These are phyloP conservation scores for Pythium insidiosum DNA, from an alignment of 352 stramenopile genomes.

Conservation along the genomic window DNA sequence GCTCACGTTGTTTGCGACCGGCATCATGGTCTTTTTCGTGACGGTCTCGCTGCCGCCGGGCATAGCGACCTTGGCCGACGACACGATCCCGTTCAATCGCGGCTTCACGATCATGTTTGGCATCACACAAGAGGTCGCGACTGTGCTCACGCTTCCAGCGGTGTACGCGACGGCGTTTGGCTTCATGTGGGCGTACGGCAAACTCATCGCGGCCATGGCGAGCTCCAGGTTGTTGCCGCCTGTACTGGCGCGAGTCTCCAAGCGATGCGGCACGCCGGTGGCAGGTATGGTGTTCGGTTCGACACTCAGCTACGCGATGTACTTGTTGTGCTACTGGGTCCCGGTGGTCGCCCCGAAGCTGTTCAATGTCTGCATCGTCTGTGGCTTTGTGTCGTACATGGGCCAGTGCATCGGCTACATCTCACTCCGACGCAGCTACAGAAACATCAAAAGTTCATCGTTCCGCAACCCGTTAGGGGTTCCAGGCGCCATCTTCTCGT, in stretches of 20 bases:
- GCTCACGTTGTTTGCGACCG: conserved; percentile 5
- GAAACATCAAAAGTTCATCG: conserved; percentile 8
- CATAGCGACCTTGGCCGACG: background rate
- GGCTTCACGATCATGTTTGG: conserved; percentile 11
- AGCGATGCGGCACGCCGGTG: conserved; percentile 3
- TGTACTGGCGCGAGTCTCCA: background rate
- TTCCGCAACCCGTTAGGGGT: conserved; percentile 14
- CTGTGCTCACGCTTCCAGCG: background rate
- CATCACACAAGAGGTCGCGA: background rate
- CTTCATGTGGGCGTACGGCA: conserved; percentile 1
- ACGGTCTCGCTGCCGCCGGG: conserved; percentile 15
- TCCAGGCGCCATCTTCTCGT: conserved; percentile 6
- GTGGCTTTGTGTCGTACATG: conserved; percentile 16
- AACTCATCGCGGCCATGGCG: conserved; percentile 3
- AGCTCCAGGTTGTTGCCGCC: background rate
- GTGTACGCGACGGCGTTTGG: background rate
- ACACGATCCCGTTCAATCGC: conserved; percentile 5
- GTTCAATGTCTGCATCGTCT: conserved; percentile 14
- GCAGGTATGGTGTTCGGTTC: background rate
- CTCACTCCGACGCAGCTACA: conserved; percentile 15
- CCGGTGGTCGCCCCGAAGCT: conserved; percentile 1
- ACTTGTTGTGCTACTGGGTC: conserved; percentile 11
- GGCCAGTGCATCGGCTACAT: conserved; percentile 16
- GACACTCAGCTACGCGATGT: conserved; percentile 11
- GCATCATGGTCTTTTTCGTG: conserved; percentile 15